Base-by-base conservation (phyloP, 176 grass and related monocot species). In the Rhynchospora tenuis region DNA sequence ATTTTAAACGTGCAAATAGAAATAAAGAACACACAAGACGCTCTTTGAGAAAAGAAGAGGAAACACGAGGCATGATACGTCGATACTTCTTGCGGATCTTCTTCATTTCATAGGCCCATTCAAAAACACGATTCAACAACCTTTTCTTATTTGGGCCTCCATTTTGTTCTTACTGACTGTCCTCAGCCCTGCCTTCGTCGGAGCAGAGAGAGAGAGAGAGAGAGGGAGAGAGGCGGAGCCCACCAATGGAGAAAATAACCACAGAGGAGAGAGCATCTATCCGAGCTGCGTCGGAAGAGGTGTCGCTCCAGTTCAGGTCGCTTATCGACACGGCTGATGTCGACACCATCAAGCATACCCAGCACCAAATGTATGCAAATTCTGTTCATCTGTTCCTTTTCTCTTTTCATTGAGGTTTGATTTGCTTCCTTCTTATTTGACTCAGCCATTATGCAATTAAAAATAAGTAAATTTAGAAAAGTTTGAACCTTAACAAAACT, bases 331-430 rank as follows among this genome's bases (percentile, higher is more conserved):
- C 86, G 3, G 80, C 69, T 3, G 91, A 95, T 3, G 81, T 95
- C 33, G 80, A 82, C 33, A 85, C 86, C 54, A 89, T 92, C 70
- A 92, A 81, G 83, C 86, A 92, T 57, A 85, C 77, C 16, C 96
- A 95, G 85, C 84, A 95, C 84, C 86, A 93, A 81, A 93, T 95
- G 96, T 93, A 84, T 78, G 28, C 20, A 33, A 28, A 70, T 14
- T 44, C 1, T 59, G 0, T 57, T 65, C n/a, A 1, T 7, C 15
- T 54, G n/a, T 56, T 11, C 19, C 42, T 6, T 16, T 10, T 2
- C 47, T 64, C 61, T 52, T 45, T 63, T 19, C 16, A 61, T 45
- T 10, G 31, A 14, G 9, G 33, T 38, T 85, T 83, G 29, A 73
- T 75, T 75, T 74, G 72, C 22, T 54, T 75, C 23, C 54, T 52